Base-by-base conservation (phyloP, 2,329 filamentous ascomycete species). In the Aspergillus pseudoglaucus region DNA sequence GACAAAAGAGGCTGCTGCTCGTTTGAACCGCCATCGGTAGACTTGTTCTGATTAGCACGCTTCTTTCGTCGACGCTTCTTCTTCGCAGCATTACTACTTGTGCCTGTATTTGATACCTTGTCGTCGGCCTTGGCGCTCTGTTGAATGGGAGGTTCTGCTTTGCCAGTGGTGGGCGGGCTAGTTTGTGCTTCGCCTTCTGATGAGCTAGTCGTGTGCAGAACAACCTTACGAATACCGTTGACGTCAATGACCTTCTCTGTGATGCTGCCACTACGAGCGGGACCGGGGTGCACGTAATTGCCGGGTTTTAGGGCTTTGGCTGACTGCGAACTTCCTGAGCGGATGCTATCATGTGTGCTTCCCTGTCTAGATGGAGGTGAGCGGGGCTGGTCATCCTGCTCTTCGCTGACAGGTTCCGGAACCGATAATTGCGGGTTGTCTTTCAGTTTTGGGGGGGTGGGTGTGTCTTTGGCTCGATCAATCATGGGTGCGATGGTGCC, bases 241-340 rank as follows among this genome's bases (percentile, higher is more conserved):
- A 84, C 75, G 59, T 90, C 84, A 47, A 90, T 73, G n/a, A 87
- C 74, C 51, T 86, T 87, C 66, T 90, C 86, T 0, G 86, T 89
- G 57, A 90, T 88, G 62, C 84, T 88, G 23, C 87, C 87, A 56
- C 83, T 88, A 48, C 85, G 77, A 5, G 83, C 82, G 4, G 75
- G 73, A 7, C 77, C 74, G 30, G 71, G 71, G 44, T 68, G 68
- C 15, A 63, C 59, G 35, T 69, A 69, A 23, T 55, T 52, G 9
- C 44, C 59, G 55, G 62, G 46, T 57, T 64, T 48, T 40, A 44
- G 35, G 17, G 44, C 44, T 6, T 59, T 55, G 1, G 23, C 47
- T 18, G 59, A 53, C 15, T 52, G 56, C n/a, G 56, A 56, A 27
- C 60, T 57, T 17, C 48, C 50, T 3, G 61, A 64, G 8, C 42